These are phyloP conservation scores for Botrytis squamosa DNA, from an alignment of 2,329 filamentous ascomycete genomes.

Conservation along the genomic window DNA sequence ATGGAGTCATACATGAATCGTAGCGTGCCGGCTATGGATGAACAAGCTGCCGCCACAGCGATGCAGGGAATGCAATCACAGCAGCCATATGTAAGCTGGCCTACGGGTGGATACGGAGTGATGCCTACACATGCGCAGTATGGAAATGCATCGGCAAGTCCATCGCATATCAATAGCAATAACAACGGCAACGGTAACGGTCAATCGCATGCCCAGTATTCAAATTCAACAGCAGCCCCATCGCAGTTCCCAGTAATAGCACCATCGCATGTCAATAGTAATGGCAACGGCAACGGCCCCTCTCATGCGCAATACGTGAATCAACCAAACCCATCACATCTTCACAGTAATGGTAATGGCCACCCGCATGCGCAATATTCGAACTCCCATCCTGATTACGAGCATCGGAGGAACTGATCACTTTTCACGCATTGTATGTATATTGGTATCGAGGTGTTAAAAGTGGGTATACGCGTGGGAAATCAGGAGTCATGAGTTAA, in stretches of 20 bases:
- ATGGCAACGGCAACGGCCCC: not conserved
- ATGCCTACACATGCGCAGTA: not conserved
- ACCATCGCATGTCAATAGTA: not conserved
- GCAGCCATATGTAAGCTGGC: conserved; percentile 9
- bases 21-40: not conserved
- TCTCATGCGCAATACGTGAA: not conserved
- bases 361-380: not conserved
- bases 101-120: conserved; percentile 1
- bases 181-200: not conserved
- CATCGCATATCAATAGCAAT: not conserved
- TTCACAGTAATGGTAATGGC: not conserved
- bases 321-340: not conserved
- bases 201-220: not conserved
- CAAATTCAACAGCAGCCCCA: not conserved
- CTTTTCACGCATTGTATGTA: not conserved
- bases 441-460: not conserved
- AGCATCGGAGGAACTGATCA: not conserved
- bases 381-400: not conserved
- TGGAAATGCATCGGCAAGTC: not conserved
- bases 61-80: conserved; percentile 4
- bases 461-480: not conserved
- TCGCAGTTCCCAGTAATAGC: not conserved
- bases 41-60: not conserved
- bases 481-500: not conserved
- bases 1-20: not conserved